Base-by-base conservation (phyloP, 1,284 basidiomycete species). In the Pascua sp. region DNA sequence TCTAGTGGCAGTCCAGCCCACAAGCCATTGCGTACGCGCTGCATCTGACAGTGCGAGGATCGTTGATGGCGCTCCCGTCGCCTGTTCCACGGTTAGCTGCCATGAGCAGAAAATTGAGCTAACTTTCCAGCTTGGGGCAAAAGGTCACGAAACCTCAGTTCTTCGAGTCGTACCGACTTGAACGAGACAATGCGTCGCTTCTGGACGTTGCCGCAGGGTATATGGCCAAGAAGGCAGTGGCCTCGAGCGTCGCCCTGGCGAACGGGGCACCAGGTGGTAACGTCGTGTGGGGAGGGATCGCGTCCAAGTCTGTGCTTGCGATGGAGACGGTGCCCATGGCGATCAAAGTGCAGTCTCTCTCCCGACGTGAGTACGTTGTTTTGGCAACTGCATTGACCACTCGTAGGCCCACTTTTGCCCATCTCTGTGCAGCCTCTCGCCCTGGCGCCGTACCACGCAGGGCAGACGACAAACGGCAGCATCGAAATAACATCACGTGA, bases 21-120 rank as follows among this genome's bases (percentile, higher is more conserved):
- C 83, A 88, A 68, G 80, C 86, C 2, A 89, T 89, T 57, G 89
- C 91, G 0, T 89, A 97, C 71, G 84, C 86, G 13, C 94, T 98
- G 69, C 86, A 94, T 61, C 78, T 91, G 12, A 76, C 90, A 11
- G 82, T 89, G 2, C 79, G 91, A 16, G 88, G 89, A 0, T 86
- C 88, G 0, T 79, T 96, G 37, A 86, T 94, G 69, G 83, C 86
- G 2, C 82, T 98, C 2, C 95, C 95, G 0, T 85, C 85, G 1
- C 95, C 95, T 0, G 91, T 97, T 2, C 80, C 83, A 1, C 81
- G 91, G 41, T 82, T 80, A 4, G 69, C 57, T 51, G n/a, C n/a
- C n/a, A n/a, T n/a, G n/a, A n/a, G n/a, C n/a, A n/a, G n/a, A 8
- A 12, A 32, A 32, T 11, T 2, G 2, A 15, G 15, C 47, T 57